Evolutionary conservation across 2,329 filamentous ascomycete genomes (phyloP), one percentile per base, ranked within the genome.

Genomic region (Exophiala spinifera): DNA sequence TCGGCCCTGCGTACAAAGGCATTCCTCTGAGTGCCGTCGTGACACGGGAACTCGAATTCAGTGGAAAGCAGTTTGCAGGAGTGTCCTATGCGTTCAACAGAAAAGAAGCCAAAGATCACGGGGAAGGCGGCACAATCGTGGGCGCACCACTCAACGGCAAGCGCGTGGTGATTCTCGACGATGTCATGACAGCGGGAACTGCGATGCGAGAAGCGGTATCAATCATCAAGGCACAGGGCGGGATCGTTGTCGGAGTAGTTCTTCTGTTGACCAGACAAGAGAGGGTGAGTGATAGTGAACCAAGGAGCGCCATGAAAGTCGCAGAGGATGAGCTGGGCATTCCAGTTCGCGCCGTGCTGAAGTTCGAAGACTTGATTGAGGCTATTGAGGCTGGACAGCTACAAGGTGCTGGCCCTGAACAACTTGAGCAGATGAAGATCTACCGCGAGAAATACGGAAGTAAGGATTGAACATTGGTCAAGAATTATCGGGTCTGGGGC

Each of bases 51-150:
- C 82, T 97, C 11, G 83, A 83, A 49, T 81, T 85, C 65, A 74
- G 91, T 10, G 84, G 89, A 59, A 76, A 81, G 15, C 44, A 60
- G 6, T 64, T 60, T 42, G 54, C 49, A 14, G 49, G 37, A 34
- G 79, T 88, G 53, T 89, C 86, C 67, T 97, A 96, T 76, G 86
- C 85, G 31, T 97, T 95, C 75, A 95, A 97, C 75, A 84, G 94
- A 67, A 97, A 97, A 76, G 94, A 97, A 75, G 88, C 86, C 66
- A 97, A 97, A 78, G 88, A 90, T 67, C 92, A 97, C 71, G 92
- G 94, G 42, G 94, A 99, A 74, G 92, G 92, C 31, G 92, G 94
- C 42, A 88, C 83, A 69, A 95, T 97, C 66, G 91, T 97, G 13
- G 94, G 94, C 10, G 88, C 90, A 25, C 81, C 86, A 5, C 77